Percentiles rank a stretch among this genome's conserved stretches.
phyloP scores from a whole-genome alignment of 257 asterid species.

The Cordia subcordata region DNA sequence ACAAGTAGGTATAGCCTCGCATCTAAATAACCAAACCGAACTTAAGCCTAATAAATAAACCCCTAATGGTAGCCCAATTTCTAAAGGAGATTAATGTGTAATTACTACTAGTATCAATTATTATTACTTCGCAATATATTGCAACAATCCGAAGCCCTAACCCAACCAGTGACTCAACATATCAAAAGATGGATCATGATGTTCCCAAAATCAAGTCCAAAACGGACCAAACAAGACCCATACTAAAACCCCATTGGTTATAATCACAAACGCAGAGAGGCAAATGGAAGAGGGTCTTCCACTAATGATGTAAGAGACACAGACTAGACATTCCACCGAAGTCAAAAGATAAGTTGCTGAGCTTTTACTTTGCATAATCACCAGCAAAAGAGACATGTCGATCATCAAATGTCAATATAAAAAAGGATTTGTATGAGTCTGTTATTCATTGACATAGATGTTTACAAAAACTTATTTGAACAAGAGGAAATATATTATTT shows the following conservation, averaged over 20 bases:
- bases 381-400: neutral
- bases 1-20: too few species aligned
- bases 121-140: too few species aligned
- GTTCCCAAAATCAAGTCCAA: slow-evolving; percentile 12
- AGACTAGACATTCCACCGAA: slow-evolving; percentile 1
- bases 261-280: slow-evolving; percentile 10
- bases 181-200: slow-evolving; percentile 15
- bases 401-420: neutral
- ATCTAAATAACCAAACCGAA: too few species aligned
- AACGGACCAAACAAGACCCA: slow-evolving; percentile 13
- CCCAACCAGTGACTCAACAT: slow-evolving; percentile 1
- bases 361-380: too few species aligned
- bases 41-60: too few species aligned
- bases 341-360: slow-evolving; percentile 12
- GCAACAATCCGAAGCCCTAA: neutral
- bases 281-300: slow-evolving; percentile 14
- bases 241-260: slow-evolving; percentile 10
- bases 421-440: slow-evolving; percentile 4
- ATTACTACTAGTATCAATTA: too few species aligned
- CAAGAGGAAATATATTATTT: too few species aligned
- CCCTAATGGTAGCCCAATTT: too few species aligned
- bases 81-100: too few species aligned
- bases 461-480: too few species aligned
- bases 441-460: too few species aligned
- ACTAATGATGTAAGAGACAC: slow-evolving; percentile 18